These are phyloP conservation scores for Mycena epipterygia DNA, from an alignment of 768 basidiomycete species.

Conservation along the genomic window DNA sequence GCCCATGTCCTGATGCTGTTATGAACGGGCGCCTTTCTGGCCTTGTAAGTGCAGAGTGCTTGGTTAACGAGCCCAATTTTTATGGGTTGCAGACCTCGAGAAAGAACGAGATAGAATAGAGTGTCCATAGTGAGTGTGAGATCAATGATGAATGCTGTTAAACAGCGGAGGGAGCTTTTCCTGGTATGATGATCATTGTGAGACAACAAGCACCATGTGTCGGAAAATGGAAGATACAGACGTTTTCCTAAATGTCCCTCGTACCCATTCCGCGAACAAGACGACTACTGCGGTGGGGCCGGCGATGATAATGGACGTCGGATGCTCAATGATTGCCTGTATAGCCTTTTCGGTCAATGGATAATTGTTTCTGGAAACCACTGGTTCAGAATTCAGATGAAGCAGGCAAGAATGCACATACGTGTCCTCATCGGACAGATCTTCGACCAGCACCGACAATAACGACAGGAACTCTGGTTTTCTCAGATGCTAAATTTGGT, in stretches of 20 bases:
- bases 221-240: neutral
- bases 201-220: neutral
- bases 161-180: conserved; percentile 14
- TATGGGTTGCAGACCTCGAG: neutral
- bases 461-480: conserved; percentile 6
- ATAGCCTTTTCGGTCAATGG: conserved; percentile 8
- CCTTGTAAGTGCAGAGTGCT: conserved; percentile 3
- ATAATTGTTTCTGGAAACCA: conserved; percentile 5
- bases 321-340: neutral
- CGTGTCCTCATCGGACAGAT: conserved; percentile 15
- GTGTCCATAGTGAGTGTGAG: conserved; percentile 22
- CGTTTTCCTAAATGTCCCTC: conserved; percentile 5
- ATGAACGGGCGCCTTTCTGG: conserved; percentile 1
- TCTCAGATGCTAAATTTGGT: neutral
- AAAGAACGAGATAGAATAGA: conserved; percentile 7
- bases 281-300: conserved; percentile 8
- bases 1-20: conserved; percentile 5
- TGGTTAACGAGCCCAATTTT: neutral
- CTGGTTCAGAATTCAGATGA: neutral
- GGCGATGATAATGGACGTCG: neutral
- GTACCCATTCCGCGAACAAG: conserved; percentile 12
- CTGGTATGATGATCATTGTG: neutral
- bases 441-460: conserved; percentile 14
- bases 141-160: conserved; percentile 5
- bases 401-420: neutral